Percentiles rank a stretch among this genome's conserved stretches.
Evolutionary conservation across 2,329 filamentous ascomycete genomes (phyloP).

Genomic region (Sordariomycetes sp.): DNA sequence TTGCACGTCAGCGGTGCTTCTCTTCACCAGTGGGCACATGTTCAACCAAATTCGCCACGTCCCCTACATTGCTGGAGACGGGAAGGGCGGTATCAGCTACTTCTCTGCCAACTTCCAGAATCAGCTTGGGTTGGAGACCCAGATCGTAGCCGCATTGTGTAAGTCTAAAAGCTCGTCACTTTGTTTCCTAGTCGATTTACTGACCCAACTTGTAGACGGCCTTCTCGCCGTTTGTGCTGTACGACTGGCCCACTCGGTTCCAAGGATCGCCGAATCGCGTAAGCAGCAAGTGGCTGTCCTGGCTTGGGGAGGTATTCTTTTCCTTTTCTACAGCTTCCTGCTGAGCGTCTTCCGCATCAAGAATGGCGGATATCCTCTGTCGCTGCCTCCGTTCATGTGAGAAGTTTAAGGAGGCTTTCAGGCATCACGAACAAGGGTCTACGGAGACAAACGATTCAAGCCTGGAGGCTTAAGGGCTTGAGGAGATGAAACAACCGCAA

Average conservation of each 20-base stretch:
- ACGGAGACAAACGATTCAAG: too few species aligned
- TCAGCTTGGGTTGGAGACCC: slow-evolving; percentile 89
- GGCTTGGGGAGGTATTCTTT: slow-evolving; percentile 67
- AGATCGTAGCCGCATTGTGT: slow-evolving; percentile 92
- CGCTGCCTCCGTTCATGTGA: slow-evolving; percentile 77
- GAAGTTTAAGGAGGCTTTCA: too few species aligned
- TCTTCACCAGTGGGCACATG: slow-evolving; percentile 97
- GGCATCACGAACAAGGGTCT: too few species aligned
- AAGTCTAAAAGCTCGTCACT: slow-evolving; percentile 40
- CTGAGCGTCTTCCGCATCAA: slow-evolving; percentile 90
- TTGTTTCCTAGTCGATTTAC: not conserved
- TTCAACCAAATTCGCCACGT: slow-evolving; percentile 98
- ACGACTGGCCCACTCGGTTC: slow-evolving; percentile 82
- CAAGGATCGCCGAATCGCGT: slow-evolving; percentile 70
- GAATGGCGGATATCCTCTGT: slow-evolving; percentile 92
- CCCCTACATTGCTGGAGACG: slow-evolving; percentile 81
- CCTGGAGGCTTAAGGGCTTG: too few species aligned
- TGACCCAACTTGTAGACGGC: slow-evolving; percentile 38
- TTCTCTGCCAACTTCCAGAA: slow-evolving; percentile 89
- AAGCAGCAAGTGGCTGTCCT: slow-evolving; percentile 75
- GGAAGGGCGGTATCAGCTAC: slow-evolving; percentile 78
- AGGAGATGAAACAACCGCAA: too few species aligned
- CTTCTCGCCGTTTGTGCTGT: slow-evolving; percentile 85
- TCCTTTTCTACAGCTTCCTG: slow-evolving; percentile 86
- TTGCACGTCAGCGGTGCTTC: slow-evolving; percentile 77